A percentile compares a stretch with the other conserved stretches of the same genome.
Conservation (phyloP, 768 basidiomycete genomes). For the Boletus reticuloceps region DNA sequence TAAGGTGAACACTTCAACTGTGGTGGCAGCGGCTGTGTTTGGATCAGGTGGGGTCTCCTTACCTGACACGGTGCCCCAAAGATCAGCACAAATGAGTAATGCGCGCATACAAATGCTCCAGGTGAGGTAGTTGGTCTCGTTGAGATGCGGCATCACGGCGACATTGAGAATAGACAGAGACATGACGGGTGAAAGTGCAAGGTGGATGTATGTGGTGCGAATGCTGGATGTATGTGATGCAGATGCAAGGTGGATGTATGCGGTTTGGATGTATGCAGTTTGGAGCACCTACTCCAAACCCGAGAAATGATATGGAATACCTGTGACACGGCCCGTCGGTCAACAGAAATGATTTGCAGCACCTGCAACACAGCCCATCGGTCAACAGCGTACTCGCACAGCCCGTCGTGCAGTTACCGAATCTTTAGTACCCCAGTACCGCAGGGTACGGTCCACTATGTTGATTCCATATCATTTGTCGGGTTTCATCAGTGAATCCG, state of each 20-base stretch:
- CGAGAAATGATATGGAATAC: background rate
- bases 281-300: background rate
- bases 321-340: background rate
- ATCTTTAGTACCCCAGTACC: background rate
- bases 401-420: background rate
- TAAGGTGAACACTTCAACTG: background rate
- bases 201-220: no score
- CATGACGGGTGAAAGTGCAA: background rate
- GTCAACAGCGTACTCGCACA: no score
- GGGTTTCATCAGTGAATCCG: no score
- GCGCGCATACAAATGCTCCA: background rate
- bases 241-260: no score
- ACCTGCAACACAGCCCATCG: no score
- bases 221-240: no score
- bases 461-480: no score
- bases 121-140: background rate
- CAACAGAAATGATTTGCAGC: background rate
- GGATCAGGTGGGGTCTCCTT: background rate
- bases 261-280: background rate
- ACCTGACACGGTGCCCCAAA: background rate
- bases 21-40: background rate
- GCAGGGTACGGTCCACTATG: background rate
- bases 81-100: background rate
- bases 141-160: background rate
- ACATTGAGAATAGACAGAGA: background rate